phyloP scores from a whole-genome alignment of 805 yeast genomes.

The Yamadazyma sp. region DNA sequence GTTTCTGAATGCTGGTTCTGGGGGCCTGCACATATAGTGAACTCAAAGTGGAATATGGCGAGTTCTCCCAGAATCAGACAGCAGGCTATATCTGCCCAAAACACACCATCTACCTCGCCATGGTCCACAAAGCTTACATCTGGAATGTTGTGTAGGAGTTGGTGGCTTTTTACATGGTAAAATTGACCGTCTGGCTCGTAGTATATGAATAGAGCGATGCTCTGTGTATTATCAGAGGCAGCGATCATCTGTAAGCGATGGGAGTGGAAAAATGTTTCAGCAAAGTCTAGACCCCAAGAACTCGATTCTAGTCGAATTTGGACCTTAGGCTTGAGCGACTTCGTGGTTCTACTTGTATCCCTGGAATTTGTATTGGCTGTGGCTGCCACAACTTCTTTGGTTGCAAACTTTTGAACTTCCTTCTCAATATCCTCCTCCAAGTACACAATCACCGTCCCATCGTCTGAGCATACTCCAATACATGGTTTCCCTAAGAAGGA shows the following conservation, averaged over 20 bases:
- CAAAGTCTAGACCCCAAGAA: conserved; percentile 63
- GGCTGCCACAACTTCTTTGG: conserved; percentile 9
- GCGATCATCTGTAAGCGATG: conserved; percentile 34
- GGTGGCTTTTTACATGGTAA: conserved; percentile 37
- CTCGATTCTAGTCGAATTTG: conserved; percentile 42
- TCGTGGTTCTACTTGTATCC: not conserved
- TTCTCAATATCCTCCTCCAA: not conserved
- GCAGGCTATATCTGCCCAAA: conserved; percentile 32
- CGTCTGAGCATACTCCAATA: conserved; percentile 52
- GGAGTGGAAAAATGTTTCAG: conserved; percentile 19
- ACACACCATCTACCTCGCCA: conserved; percentile 17
- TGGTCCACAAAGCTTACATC: conserved; percentile 41
- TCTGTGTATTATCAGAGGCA: conserved; percentile 55
- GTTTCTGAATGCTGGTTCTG: conserved; percentile 8
- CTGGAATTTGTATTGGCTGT: not conserved
- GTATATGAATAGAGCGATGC: conserved; percentile 41
- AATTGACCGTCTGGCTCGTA: conserved; percentile 25
- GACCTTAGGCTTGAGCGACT: not conserved
- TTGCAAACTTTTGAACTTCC: conserved; percentile 1
- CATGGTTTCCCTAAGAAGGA: conserved; percentile 25
- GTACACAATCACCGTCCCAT: conserved; percentile 47
- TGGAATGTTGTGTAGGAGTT: conserved; percentile 55
- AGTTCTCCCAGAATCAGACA: conserved; percentile 51
- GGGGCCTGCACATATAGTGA: conserved; percentile 28
- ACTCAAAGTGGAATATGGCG: conserved; percentile 36